Percentiles rank a stretch among this genome's conserved stretches.
Evolutionary conservation across 768 basidiomycete species (phyloP).

Genomic region (Asterophora lycoperdoides): DNA sequence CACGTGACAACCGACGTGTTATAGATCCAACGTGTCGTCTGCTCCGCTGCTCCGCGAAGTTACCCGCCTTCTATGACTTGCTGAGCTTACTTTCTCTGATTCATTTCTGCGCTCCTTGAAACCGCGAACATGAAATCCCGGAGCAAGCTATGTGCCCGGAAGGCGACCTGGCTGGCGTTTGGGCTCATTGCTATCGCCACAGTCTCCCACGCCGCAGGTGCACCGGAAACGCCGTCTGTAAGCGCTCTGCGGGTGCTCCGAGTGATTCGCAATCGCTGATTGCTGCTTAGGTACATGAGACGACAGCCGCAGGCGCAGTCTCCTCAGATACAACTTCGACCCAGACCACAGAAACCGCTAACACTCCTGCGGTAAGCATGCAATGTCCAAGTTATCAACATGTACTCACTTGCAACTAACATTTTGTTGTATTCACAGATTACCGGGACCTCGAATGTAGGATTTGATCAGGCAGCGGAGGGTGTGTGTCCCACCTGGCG

Average conservation of each 20-base stretch:
- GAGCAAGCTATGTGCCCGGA: slow-evolving; percentile 33
- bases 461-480: slow-evolving; percentile 46
- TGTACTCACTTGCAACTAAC: no score
- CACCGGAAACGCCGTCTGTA: slow-evolving; percentile 28
- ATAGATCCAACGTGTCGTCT: slow-evolving; percentile 3
- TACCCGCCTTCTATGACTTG: slow-evolving; percentile 8
- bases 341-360: neutral
- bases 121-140: slow-evolving; percentile 19
- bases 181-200: slow-evolving; percentile 50
- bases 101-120: neutral
- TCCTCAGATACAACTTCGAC: slow-evolving; percentile 4
- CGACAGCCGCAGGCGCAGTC: neutral
- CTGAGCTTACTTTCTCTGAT: slow-evolving; percentile 6
- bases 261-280: slow-evolving; percentile 4
- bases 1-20: slow-evolving; percentile 22
- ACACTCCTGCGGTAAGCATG: neutral
- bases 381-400: no score
- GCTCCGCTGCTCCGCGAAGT: neutral
- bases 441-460: slow-evolving; percentile 23
- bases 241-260: slow-evolving; percentile 7
- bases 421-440: neutral
- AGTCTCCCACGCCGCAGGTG: slow-evolving; percentile 38
- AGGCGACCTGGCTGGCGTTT: slow-evolving; percentile 58
- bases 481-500: slow-evolving; percentile 36
- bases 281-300: slow-evolving; percentile 3